Base-by-base conservation (phyloP, 1,284 basidiomycete genomes). In the Golubevia sp. region DNA sequence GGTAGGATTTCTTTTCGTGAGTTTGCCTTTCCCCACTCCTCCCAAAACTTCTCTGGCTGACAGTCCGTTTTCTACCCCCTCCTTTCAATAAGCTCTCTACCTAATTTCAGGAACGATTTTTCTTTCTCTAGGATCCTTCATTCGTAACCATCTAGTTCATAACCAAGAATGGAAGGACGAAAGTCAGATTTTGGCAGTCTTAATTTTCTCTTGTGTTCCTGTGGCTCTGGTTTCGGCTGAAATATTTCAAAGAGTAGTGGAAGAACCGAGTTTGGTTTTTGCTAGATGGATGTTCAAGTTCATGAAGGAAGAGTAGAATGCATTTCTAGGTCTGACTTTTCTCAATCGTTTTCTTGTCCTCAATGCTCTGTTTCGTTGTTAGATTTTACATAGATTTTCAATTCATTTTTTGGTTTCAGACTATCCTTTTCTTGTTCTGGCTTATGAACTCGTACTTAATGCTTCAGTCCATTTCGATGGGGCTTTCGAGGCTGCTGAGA, bases 101-200 rank as follows among this genome's bases (percentile, higher is more conserved):
- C 68, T 77, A 11, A 68, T 68, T 50, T 62, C 63, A 0, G 75
- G 73, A 15, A 68, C 73, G 0, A 44, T 76, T 30, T 71, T 75
- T 65, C 59, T 76, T 2, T 63, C 63, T 21, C 58, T 77, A 5
- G 75, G 75, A 7, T 62, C 66, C 30, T 51, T 66, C 25, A 13
- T 74, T 8, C 49, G 54, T 27, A 62, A 70, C 34, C 56, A 64
- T 48, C 25, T 72, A 4, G 59, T 54, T n/a, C 11, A 49, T 25
- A 38, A 1, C 3, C 38, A 57, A 6, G 64, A 59, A 2, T 69
- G 67, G 67, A 56, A 23, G 11, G 64, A 25, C 55, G 62, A 55
- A 51, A 65, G 61, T 0, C 56, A 44, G 2, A 48, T 72, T 2
- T 23, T 70, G 15, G 73, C 38, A 0, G 62, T 70, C 4, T 48